Base-by-base conservation (phyloP, 345 rosid species). In the Euphorbia peplus region DNA sequence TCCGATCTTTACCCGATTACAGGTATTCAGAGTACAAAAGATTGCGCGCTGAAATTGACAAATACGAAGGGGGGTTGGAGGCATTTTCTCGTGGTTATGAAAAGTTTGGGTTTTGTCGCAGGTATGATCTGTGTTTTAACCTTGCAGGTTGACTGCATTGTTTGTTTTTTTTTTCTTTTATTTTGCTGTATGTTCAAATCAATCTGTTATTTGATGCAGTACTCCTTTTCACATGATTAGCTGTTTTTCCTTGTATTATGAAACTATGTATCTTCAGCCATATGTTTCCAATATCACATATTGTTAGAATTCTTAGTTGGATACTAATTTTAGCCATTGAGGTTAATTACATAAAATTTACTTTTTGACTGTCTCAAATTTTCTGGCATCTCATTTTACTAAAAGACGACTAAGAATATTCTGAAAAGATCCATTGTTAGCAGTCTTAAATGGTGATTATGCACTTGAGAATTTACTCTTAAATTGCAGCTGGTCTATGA, bases 61-160 rank as follows among this genome's bases (percentile, higher is more conserved):
- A 81, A 76, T 70, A 75, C 75, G 99, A 95, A 79, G 97, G 95
- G 72, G 97, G 97, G 70, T 69, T 95, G 74, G 99, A 88, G 78
- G 87, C 72, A 25, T 95, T 95, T 79, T 91, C 99, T 82, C 93
- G 93, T 37, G 97, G 97, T 66, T 91, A 91, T 73, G 92, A 91
- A 84, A 86, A 83, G 76, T 76, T 95, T 75, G 99, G 99, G 77
- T 95, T 95, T 74, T 75, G 75, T 35, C 77, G 85, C 83, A 88
- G 97, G 99, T 93, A 77, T 59, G 37, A 9, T 47, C 26, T 56
- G 41, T 64, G n/a, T 37, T 59, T 47, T 35, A 57, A 58, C 15
- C 26, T 30, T 53, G 19, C 11, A 37, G 52, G 19, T 62, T 61
- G 25, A 63, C 24, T 28, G 4, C 22, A 14, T 28, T 51, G 13